Conservation (phyloP, 176 grass and related monocot genomes). For the Musa schizocarpa region DNA sequence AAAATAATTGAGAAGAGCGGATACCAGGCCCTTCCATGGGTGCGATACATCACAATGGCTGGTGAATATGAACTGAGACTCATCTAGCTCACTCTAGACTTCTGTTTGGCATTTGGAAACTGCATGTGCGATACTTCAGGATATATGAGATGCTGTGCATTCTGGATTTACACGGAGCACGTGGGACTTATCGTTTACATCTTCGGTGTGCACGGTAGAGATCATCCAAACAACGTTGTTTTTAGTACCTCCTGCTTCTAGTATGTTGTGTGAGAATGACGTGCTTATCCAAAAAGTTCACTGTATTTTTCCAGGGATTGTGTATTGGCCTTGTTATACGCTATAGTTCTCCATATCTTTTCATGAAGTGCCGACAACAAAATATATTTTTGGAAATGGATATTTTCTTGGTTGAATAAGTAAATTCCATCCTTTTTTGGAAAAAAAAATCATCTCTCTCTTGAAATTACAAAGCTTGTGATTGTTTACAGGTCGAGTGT, state of each 20-base stretch:
- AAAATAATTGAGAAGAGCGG: slow-evolving; percentile 99
- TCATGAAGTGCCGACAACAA: neutral
- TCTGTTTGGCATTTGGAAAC: neutral
- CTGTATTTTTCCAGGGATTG: neutral
- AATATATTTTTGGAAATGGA: neutral
- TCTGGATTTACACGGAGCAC: neutral
- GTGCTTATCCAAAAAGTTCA: neutral
- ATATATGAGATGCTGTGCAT: neutral
- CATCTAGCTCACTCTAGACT: slow-evolving; percentile 35
- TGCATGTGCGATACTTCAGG: neutral
- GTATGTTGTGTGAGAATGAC: neutral
- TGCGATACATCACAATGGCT: slow-evolving; percentile 98
- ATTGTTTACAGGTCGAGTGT: no score
- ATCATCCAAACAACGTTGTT: neutral
- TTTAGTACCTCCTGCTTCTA: neutral
- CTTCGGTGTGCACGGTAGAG: neutral
- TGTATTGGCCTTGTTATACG: neutral
- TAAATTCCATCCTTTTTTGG: neutral
- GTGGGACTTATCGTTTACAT: neutral
- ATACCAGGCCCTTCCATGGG: slow-evolving; percentile 95
- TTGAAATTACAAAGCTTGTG: no score
- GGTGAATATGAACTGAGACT: slow-evolving; percentile 98
- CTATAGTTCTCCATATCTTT: neutral
- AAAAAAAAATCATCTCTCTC: no score
- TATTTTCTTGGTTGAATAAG: neutral